Evolutionary conservation across 306 rosid species (phyloP).

Genomic region (Astragalus glycyphyllos): DNA sequence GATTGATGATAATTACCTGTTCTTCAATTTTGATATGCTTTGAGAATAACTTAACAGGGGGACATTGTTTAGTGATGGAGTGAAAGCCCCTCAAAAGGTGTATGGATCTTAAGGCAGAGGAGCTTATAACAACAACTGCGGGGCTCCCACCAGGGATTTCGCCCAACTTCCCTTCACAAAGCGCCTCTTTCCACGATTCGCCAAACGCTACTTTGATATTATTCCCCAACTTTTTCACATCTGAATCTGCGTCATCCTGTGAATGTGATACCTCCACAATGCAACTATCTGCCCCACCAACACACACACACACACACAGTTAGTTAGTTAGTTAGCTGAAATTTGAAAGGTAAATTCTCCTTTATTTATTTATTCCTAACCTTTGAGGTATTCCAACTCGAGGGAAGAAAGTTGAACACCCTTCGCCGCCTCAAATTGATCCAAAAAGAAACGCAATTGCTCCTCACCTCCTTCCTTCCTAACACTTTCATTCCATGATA

Average conservation of each 20-base stretch:
- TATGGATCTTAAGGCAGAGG: slow-evolving; percentile 78
- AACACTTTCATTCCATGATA: background rate
- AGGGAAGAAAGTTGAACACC: slow-evolving; percentile 71
- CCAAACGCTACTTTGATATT: slow-evolving; percentile 75
- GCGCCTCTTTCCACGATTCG: slow-evolving; percentile 64
- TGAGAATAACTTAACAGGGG: slow-evolving; percentile 76
- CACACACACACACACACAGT: too few species aligned
- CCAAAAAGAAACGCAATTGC: slow-evolving; percentile 59
- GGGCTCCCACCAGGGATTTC: slow-evolving; percentile 70
- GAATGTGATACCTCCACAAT: slow-evolving; percentile 57
- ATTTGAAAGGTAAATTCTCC: too few species aligned
- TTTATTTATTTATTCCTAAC: slow-evolving; percentile 30
- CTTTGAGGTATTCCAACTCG: slow-evolving; percentile 72
- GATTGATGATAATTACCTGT: too few species aligned
- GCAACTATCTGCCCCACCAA: slow-evolving; percentile 46
- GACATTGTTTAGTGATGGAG: slow-evolving; percentile 72
- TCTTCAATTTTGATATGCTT: slow-evolving; percentile 89
- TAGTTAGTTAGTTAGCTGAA: background rate
- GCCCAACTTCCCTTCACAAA: slow-evolving; percentile 62
- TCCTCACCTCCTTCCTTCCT: slow-evolving; percentile 38
- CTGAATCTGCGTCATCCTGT: slow-evolving; percentile 48
- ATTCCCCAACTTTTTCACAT: slow-evolving; percentile 48
- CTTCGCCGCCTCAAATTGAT: slow-evolving; percentile 63
- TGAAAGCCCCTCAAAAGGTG: slow-evolving; percentile 83
- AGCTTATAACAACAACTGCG: slow-evolving; percentile 61